These are phyloP conservation scores for Arthrobotrys pseudoclavata DNA, from an alignment of 2,329 filamentous ascomycete species.

Conservation along the genomic window DNA sequence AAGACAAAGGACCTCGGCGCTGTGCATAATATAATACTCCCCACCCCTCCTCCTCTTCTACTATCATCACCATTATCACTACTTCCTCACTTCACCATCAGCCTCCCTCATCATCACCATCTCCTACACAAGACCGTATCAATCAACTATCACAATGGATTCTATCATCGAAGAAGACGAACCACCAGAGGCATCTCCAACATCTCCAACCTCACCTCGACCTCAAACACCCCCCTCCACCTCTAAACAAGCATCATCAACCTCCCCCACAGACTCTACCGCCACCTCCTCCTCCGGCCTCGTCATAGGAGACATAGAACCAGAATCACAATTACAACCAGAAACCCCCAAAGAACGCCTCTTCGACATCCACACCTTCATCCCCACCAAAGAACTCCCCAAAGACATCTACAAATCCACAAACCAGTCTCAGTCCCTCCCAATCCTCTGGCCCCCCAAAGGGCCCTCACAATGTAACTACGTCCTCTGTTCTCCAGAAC, in stretches of 20 bases:
- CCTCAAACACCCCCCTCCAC: slow-evolving; percentile 19
- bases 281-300: no score
- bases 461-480: slow-evolving; percentile 29
- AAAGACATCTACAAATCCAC: slow-evolving; percentile 23
- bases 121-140: not conserved
- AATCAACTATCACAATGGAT: slow-evolving; percentile 33
- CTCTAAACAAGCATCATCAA: not conserved
- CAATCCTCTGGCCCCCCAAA: slow-evolving; percentile 28
- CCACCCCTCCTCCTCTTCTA: not conserved
- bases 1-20: not conserved
- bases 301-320: no score
- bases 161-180: slow-evolving; percentile 42
- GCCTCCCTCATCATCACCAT: not conserved
- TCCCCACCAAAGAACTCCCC: slow-evolving; percentile 40
- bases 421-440: slow-evolving; percentile 33
- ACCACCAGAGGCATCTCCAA: not conserved
- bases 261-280: not conserved
- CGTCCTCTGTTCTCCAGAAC: slow-evolving; percentile 14
- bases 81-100: not conserved
- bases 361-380: slow-evolving; percentile 46
- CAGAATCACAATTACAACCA: no score
- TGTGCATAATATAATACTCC: not conserved
- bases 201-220: not conserved
- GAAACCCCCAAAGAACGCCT: not conserved
- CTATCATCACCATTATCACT: not conserved